phyloP scores from a whole-genome alignment of 1,284 basidiomycete genomes.

The Puccinia novopanici region DNA sequence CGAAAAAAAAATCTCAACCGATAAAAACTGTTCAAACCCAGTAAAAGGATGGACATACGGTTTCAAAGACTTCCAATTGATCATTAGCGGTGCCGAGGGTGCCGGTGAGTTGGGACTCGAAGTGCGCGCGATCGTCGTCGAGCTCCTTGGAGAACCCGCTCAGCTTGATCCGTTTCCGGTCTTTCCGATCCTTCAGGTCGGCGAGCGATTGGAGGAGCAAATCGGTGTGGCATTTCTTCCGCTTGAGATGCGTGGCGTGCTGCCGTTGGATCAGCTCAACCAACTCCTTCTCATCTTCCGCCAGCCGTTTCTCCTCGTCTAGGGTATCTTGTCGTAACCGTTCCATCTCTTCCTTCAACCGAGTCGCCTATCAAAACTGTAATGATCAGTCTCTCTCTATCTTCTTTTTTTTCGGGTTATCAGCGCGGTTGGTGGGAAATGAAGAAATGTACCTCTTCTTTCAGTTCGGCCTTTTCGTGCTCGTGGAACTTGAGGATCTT shows the following conservation, averaged over 20 bases:
- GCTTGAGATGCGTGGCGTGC: constrained; percentile 21
- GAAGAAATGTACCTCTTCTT: constrained; percentile 34
- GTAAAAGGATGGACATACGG: constrained; percentile 3
- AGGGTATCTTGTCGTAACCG: constrained; percentile 16
- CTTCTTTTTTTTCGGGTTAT: no score
- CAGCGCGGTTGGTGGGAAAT: neutral
- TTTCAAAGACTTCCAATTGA: constrained; percentile 27
- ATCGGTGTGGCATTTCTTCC: constrained; percentile 32
- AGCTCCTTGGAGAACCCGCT: constrained; percentile 32
- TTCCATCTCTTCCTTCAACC: constrained; percentile 47
- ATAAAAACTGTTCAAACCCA: neutral
- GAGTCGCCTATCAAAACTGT: constrained; percentile 21
- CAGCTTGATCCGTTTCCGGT: constrained; percentile 29
- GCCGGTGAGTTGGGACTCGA: constrained; percentile 3
- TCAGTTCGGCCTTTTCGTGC: constrained; percentile 40
- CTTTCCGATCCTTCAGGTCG: constrained; percentile 43
- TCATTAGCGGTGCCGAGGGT: constrained; percentile 25
- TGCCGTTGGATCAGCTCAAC: constrained; percentile 40
- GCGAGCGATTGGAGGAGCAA: constrained; percentile 24
- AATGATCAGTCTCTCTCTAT: neutral
- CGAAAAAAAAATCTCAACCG: neutral
- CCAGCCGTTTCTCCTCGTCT: constrained; percentile 30
- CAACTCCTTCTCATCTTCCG: constrained; percentile 35
- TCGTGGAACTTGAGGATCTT: constrained; percentile 44
- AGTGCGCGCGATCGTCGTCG: constrained; percentile 7